Percentiles rank a stretch among this genome's conserved stretches.
Conservation (phyloP, 164 flowering plant genomes). For the Dillenia suffruticosa region DNA sequence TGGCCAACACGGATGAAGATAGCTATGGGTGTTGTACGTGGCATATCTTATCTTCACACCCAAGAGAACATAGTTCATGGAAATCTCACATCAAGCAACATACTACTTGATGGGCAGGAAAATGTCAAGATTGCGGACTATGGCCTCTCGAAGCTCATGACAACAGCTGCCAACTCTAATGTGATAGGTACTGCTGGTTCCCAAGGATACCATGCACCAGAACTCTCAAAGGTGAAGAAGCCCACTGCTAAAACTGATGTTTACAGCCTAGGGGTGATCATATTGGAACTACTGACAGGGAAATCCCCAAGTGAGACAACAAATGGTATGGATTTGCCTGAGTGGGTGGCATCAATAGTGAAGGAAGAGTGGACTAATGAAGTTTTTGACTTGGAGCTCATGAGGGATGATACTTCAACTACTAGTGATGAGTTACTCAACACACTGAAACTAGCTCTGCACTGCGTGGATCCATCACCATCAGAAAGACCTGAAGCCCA, state of each 20-base stretch:
- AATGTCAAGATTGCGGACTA: slow-evolving; percentile 72
- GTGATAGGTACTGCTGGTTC: slow-evolving; percentile 80
- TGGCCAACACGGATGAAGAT: slow-evolving; percentile 92
- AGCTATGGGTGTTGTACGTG: slow-evolving; percentile 59
- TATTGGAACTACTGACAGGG: slow-evolving; percentile 90
- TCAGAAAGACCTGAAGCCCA: slow-evolving; percentile 67
- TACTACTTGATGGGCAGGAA: slow-evolving; percentile 67
- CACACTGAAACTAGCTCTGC: slow-evolving; percentile 79
- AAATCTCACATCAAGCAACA: slow-evolving; percentile 77
- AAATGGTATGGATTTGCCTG: slow-evolving; percentile 82
- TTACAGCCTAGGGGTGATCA: slow-evolving; percentile 92
- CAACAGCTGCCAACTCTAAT: slow-evolving; percentile 55
- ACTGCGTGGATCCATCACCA: slow-evolving; percentile 86
- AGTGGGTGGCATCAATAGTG: slow-evolving; percentile 95
- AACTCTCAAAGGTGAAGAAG: slow-evolving; percentile 75
- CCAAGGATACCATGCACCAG: slow-evolving; percentile 88
- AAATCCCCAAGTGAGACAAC: slow-evolving; percentile 82
- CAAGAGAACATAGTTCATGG: slow-evolving; percentile 73
- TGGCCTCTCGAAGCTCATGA: slow-evolving; percentile 85
- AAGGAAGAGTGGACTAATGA: slow-evolving; percentile 98
- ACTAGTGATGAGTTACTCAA: slow-evolving; percentile 78
- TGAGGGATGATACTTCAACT: slow-evolving; percentile 51
- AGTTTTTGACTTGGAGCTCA: slow-evolving; percentile 87
- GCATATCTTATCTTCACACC: slow-evolving; percentile 65
- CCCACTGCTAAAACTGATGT: slow-evolving; percentile 75